These are phyloP conservation scores for Entomophthora muscae DNA, from an alignment of 371 early-diverging fungal species.

Conservation along the genomic window DNA sequence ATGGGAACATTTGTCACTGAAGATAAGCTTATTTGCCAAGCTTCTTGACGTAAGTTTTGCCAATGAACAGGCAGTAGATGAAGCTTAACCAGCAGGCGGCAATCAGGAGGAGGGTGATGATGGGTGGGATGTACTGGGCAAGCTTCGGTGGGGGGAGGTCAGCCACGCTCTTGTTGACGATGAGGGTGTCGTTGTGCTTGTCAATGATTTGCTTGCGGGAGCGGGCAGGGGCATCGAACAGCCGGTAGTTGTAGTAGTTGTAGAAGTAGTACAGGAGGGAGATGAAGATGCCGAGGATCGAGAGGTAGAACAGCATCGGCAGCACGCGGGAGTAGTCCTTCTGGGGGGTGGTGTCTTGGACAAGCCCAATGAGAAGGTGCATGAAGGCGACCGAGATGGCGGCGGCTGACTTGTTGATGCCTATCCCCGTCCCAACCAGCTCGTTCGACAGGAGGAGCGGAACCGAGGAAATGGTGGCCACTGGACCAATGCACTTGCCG, in stretches of 20 bases:
- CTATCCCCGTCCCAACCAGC: constrained; percentile 47
- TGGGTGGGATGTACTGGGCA: no score
- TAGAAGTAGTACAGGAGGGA: neutral
- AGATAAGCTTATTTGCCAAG: no score
- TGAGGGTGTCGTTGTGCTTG: no score
- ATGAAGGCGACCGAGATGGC: neutral
- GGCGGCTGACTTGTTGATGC: constrained; percentile 18
- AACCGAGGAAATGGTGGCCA: constrained; percentile 40
- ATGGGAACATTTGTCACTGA: no score
- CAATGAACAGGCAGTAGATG: no score
- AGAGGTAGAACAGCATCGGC: neutral
- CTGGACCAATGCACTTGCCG: constrained; percentile 42
- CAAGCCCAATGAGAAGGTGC: neutral
- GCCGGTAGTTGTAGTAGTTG: neutral
- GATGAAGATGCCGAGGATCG: neutral
- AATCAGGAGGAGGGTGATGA: no score
- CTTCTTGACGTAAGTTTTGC: no score
- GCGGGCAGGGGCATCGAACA: no score
- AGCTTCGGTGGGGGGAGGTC: no score
- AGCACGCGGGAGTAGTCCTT: neutral
- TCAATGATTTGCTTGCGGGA: no score
- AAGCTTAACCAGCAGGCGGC: no score
- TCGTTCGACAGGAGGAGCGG: constrained; percentile 33
- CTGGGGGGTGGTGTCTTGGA: neutral
- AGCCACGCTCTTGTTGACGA: no score